phyloP scores from a whole-genome alignment of 2,329 filamentous ascomycete genomes.

The Coleophoma crateriformis region DNA sequence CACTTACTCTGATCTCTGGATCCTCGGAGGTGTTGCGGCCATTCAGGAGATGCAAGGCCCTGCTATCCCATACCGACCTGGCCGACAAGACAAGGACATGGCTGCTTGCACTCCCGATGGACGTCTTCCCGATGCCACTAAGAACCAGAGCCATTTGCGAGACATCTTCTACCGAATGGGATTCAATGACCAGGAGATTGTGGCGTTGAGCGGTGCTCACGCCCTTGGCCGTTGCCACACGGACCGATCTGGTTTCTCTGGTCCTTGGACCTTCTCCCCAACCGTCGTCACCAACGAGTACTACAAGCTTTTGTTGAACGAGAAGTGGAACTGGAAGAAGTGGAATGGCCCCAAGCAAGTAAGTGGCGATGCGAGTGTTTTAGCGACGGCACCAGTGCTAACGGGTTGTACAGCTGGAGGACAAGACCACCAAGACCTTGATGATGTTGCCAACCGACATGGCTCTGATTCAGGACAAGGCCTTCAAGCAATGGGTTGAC shows the following conservation, averaged over 20 bases:
- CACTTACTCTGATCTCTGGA: constrained; percentile 95
- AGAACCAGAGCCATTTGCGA: constrained; percentile 78
- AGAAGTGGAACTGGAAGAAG: constrained; percentile 91
- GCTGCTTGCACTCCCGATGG: constrained; percentile 90
- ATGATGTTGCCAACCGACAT: constrained; percentile 98
- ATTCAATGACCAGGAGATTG: constrained; percentile 95
- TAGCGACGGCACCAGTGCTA: not conserved
- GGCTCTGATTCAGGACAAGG: constrained; percentile 81
- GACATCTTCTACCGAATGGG: constrained; percentile 96
- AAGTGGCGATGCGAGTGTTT: constrained; percentile 10
- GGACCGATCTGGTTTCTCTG: constrained; percentile 81
- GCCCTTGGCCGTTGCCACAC: constrained; percentile 84
- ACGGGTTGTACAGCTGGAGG: constrained; percentile 59
- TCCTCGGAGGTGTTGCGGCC: constrained; percentile 75
- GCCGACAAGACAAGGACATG: constrained; percentile 73
- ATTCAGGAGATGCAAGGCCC: constrained; percentile 96
- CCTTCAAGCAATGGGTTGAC: constrained; percentile 74
- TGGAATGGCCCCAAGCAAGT: constrained; percentile 82
- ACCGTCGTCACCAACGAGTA: constrained; percentile 94
- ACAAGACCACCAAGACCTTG: constrained; percentile 77
- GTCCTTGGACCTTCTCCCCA: constrained; percentile 89
- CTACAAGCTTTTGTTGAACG: constrained; percentile 78
- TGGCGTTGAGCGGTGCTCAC: constrained; percentile 81
- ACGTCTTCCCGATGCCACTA: constrained; percentile 75
- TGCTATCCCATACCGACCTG: constrained; percentile 80